phyloP scores from a whole-genome alignment of 108 stramenopile genomes.

The Skeletonema grethae region DNA sequence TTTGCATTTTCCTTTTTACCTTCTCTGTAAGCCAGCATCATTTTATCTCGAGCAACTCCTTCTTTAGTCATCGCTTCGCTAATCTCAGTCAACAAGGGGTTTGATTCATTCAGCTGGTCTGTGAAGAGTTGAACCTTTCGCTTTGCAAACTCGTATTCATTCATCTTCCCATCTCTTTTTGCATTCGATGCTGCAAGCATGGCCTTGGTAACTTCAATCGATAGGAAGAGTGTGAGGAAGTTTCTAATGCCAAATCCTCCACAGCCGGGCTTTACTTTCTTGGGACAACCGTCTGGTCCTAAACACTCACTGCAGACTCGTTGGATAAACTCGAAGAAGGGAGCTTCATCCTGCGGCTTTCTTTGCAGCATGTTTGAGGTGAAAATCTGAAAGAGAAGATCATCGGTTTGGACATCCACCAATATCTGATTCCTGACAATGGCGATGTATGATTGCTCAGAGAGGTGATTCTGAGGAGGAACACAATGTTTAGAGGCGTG shows the following conservation, averaged over 20 bases:
- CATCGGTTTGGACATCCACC: slow-evolving; percentile 86
- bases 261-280: slow-evolving; percentile 77
- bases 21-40: slow-evolving; percentile 9
- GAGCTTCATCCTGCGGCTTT: slow-evolving; percentile 73
- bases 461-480: slow-evolving; percentile 48
- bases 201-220: slow-evolving; percentile 87
- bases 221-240: slow-evolving; percentile 86
- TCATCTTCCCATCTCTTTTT: slow-evolving; percentile 42
- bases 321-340: slow-evolving; percentile 92
- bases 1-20: slow-evolving; percentile 24
- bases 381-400: slow-evolving; percentile 89
- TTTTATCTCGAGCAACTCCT: slow-evolving; percentile 41
- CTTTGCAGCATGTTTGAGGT: slow-evolving; percentile 80
- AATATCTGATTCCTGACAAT: slow-evolving; percentile 86
- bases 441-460: slow-evolving; percentile 72
- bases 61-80: slow-evolving; percentile 89
- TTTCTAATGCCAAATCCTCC: slow-evolving; percentile 92
- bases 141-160: slow-evolving; percentile 29
- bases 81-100: slow-evolving; percentile 86
- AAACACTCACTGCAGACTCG: slow-evolving; percentile 78
- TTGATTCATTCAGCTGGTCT: slow-evolving; percentile 84
- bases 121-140: slow-evolving; percentile 73
- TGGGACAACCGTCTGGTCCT: slow-evolving; percentile 66
- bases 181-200: slow-evolving; percentile 73
- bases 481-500: neutral